These are phyloP conservation scores for Parascedosporium putredinis DNA, from an alignment of 2,329 filamentous ascomycete species.

Conservation along the genomic window DNA sequence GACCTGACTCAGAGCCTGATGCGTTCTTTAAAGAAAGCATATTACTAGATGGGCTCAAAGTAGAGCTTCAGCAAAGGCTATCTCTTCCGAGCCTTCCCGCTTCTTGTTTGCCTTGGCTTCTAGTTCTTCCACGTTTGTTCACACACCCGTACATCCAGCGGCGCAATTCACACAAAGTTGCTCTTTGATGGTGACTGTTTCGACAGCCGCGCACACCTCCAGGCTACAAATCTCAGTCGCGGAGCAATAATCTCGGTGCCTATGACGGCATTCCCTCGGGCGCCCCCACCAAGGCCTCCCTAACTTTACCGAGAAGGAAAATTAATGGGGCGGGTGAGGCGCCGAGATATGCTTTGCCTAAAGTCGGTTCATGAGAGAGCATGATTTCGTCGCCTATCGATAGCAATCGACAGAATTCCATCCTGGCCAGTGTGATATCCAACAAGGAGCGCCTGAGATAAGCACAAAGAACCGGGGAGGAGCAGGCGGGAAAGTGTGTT, in stretches of 20 bases:
- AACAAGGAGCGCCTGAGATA: neutral
- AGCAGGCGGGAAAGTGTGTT: neutral
- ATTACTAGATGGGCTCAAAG: too few species aligned
- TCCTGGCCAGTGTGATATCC: too few species aligned
- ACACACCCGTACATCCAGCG: too few species aligned
- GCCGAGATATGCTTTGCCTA: constrained; percentile 9
- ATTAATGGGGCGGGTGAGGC: constrained; percentile 3
- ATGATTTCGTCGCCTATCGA: constrained; percentile 1
- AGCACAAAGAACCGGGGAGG: neutral
- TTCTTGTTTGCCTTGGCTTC: neutral
- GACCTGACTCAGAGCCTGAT: neutral
- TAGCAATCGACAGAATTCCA: neutral
- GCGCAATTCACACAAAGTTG: too few species aligned
- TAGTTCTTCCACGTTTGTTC: too few species aligned
- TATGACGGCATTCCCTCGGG: neutral
- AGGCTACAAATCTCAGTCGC: too few species aligned
- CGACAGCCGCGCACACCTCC: neutral
- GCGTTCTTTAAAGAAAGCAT: neutral
- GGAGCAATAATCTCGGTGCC: neutral
- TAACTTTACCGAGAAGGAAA: neutral
- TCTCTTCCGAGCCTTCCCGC: neutral
- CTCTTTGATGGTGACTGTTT: too few species aligned
- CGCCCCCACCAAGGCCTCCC: neutral
- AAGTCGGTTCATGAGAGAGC: constrained; percentile 2
- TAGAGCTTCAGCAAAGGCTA: too few species aligned